Conservation (phyloP, 306 rosid species). For the Morella rubra region DNA sequence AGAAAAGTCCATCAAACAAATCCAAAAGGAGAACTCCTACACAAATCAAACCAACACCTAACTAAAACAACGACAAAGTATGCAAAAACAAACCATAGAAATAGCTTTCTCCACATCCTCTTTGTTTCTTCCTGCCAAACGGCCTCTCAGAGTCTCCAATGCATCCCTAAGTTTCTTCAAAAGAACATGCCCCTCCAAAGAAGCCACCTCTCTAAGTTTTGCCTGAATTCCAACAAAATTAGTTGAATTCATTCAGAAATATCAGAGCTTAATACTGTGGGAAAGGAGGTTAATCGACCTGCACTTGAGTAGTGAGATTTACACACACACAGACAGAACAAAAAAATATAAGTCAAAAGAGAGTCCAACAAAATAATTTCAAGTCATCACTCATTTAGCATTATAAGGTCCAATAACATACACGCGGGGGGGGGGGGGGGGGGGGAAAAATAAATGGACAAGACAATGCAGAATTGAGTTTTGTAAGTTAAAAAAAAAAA, state of each 20-base stretch:
- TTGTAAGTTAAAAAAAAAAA: no score
- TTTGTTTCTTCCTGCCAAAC: slow-evolving; percentile 71
- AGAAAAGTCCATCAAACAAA: neutral
- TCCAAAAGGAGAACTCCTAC: neutral
- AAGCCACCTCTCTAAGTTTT: slow-evolving; percentile 81
- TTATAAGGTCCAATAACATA: no score
- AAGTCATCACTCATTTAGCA: no score
- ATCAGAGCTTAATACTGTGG: slow-evolving; percentile 18
- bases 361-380: no score
- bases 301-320: no score
- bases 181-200: slow-evolving; percentile 97
- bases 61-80: slow-evolving; percentile 1
- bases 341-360: no score
- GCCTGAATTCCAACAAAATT: slow-evolving; percentile 55
- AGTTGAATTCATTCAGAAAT: neutral
- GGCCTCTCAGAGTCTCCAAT: slow-evolving; percentile 71
- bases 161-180: slow-evolving; percentile 97
- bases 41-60: slow-evolving; percentile 9
- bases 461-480: no score
- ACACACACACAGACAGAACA: no score
- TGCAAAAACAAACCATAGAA: slow-evolving; percentile 71
- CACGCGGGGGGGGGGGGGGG: no score
- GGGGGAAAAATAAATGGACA: no score
- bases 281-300: neutral
- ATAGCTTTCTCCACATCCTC: slow-evolving; percentile 98